These are phyloP conservation scores for Thalassiosira exigua DNA, from an alignment of 352 stramenopile species.

Conservation along the genomic window DNA sequence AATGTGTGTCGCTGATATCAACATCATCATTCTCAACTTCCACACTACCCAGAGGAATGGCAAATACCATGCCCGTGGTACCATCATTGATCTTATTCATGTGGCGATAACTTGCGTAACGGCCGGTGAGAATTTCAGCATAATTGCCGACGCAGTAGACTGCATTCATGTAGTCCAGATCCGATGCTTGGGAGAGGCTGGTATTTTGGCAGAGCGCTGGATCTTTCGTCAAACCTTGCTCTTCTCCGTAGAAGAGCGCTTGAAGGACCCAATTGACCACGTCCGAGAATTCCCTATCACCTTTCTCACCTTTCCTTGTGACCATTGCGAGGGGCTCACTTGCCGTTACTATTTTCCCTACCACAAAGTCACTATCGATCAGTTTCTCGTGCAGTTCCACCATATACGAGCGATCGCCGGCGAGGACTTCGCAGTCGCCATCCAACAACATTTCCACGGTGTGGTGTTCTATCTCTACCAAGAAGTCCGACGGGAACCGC, in stretches of 20 bases:
- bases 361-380: conserved; percentile 5
- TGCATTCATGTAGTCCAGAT: conserved; percentile 40
- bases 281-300: conserved; percentile 45
- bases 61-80: conserved; percentile 42
- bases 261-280: conserved; percentile 46
- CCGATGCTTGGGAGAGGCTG: background rate
- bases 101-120: background rate
- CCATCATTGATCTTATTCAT: conserved; percentile 51
- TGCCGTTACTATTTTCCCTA: conserved; percentile 28
- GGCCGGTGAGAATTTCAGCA: conserved; percentile 8
- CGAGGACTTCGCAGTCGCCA: conserved; percentile 19
- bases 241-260: conserved; percentile 23
- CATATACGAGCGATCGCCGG: conserved; percentile 6
- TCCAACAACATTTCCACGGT: conserved; percentile 4
- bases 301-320: conserved; percentile 34
- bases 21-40: background rate
- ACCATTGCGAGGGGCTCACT: conserved; percentile 36
- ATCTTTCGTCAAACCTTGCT: conserved; percentile 23
- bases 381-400: background rate
- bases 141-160: conserved; percentile 53
- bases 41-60: conserved; percentile 34
- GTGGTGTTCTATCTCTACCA: background rate
- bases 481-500: conserved; percentile 12
- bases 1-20: background rate
- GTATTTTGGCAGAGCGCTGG: conserved; percentile 7